Evolutionary conservation across 164 flowering plant species (phyloP).

Genomic region (Vitis rupestris): DNA sequence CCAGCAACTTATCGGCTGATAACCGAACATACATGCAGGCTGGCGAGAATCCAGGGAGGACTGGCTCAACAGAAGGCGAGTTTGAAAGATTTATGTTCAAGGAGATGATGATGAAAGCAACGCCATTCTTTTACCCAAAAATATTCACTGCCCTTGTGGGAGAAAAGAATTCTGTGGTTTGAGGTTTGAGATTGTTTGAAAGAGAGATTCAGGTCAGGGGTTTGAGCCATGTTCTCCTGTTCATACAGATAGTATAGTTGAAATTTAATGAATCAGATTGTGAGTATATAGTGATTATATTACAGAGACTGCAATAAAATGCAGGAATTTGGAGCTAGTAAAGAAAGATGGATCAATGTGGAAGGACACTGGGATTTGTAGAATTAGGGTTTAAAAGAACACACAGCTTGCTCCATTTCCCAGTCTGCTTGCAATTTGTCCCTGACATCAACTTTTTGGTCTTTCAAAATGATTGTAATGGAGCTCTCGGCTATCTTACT

Average conservation of each 20-base stretch:
- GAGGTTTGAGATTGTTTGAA: too few species aligned
- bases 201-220: neutral
- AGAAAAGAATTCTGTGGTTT: neutral
- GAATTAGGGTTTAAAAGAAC: too few species aligned
- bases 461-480: too few species aligned
- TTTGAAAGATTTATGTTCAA: slow-evolving; percentile 44
- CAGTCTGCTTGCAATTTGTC: too few species aligned
- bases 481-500: too few species aligned
- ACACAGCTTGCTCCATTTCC: too few species aligned
- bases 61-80: slow-evolving; percentile 15
- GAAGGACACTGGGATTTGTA: too few species aligned
- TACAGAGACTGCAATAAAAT: neutral
- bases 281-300: neutral
- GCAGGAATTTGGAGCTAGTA: too few species aligned
- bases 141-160: too few species aligned
- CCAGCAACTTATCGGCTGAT: slow-evolving; percentile 43
- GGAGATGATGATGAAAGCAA: slow-evolving; percentile 4
- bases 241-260: neutral
- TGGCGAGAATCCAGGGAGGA: slow-evolving; percentile 40
- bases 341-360: too few species aligned
- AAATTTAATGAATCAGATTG: neutral
- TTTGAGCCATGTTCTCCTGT: neutral
- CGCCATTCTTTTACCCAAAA: too few species aligned
- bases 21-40: slow-evolving; percentile 64
- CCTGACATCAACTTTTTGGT: too few species aligned